Evolutionary conservation across 306 rosid species (phyloP).

Genomic region (Prunus mongolica): DNA sequence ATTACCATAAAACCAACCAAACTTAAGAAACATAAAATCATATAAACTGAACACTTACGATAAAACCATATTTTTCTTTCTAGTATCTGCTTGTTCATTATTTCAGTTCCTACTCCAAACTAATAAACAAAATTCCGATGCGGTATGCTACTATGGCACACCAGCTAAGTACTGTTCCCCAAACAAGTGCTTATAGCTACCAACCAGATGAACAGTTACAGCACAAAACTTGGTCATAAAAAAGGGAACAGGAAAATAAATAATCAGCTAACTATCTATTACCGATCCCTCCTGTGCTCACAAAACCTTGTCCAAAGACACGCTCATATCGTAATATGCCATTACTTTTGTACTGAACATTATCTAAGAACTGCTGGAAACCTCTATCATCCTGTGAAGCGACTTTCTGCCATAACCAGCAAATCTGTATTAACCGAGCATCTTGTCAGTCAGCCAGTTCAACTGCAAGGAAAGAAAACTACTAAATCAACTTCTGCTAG

Average conservation of each 20-base stretch:
- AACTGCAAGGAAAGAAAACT: not conserved
- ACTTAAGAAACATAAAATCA: too few relatives aligned
- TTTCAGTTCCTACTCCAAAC: too few relatives aligned
- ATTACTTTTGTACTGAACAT: conserved; percentile 44
- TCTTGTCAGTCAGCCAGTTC: conserved; percentile 16
- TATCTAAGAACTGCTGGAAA: conserved; percentile 50
- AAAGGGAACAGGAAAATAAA: not conserved
- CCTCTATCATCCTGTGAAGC: conserved; percentile 38
- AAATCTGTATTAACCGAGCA: conserved; percentile 53
- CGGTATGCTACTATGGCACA: too few relatives aligned
- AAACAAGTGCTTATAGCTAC: too few relatives aligned
- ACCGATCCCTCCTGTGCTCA: conserved; percentile 56
- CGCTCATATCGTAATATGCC: conserved; percentile 52
- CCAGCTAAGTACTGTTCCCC: too few relatives aligned
- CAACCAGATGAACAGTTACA: too few relatives aligned
- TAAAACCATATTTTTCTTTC: too few relatives aligned
- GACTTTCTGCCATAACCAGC: conserved; percentile 69
- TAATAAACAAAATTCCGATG: too few relatives aligned
- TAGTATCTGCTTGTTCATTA: too few relatives aligned
- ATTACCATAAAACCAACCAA: too few relatives aligned
- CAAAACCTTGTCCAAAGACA: conserved; percentile 47
- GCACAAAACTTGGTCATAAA: not conserved
- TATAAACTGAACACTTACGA: too few relatives aligned
- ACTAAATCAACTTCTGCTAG: not conserved
- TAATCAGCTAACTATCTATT: not conserved